Base-by-base conservation (phyloP, 139 green algal species). In the Chlorella sp. region DNA sequence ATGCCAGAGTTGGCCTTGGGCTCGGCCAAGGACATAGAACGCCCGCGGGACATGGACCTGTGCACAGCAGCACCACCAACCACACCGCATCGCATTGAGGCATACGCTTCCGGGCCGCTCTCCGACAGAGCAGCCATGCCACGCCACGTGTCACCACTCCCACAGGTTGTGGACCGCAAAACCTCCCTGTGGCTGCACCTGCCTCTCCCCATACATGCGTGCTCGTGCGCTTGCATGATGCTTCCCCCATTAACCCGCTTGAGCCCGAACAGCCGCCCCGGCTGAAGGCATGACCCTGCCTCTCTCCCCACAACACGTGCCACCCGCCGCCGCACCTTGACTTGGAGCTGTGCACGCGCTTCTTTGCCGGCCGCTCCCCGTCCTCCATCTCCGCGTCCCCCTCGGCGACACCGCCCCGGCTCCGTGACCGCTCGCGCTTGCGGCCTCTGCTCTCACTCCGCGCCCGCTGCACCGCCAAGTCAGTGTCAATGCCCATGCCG, bases 401-500 rank as follows among this genome's bases (percentile, higher is more conserved):
- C 30, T 67, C 85, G 4, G 62, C 69, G 61, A 73, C 68, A 26
- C 5, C 42, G 73, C 73, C 59, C 30, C 24, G 31, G 74, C 83
- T 63, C 66, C 60, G 32, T n/a, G 68, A 82, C 31, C 91, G 82
- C 80, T 85, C 87, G 32, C 91, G 84, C 79, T 93, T 93, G 64
- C 88, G 82, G 35, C 85, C 83, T 32, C 88, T 78, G 49, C 80
- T 88, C 75, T 88, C 75, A 51, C 74, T 88, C 20, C 87, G 80
- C 1, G 70, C 77, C 0, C 93, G 75, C 42, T 83, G 86, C 31
- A 93, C 82, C 20, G 93, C 95, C n/a, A 78, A 74, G 32, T 5
- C 77, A 5, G 94, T 80, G 84, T 98, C 93, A 32, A 98, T 86
- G 42, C 95, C 95, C 78, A 98, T 79, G 14, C 69, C 75, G 22